phyloP scores from a whole-genome alignment of 495 filamentous ascomycete species.

The Hyaloscypha variabilis region DNA sequence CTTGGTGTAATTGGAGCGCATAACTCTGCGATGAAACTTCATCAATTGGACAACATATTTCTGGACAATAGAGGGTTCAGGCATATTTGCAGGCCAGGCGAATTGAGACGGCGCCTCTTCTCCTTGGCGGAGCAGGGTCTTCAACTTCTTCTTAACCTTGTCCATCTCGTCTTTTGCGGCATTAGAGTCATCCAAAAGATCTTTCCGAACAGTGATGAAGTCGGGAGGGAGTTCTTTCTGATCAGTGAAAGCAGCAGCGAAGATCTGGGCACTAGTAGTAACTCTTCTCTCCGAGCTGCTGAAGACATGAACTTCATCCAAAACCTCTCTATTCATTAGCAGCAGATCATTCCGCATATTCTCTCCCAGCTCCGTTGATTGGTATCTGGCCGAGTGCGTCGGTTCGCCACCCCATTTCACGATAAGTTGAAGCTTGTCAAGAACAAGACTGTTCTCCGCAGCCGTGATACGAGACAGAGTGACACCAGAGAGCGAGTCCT shows the following conservation, averaged over 20 bases:
- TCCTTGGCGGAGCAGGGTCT: constrained; percentile 84
- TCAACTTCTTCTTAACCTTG: constrained; percentile 98
- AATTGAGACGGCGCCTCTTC: constrained; percentile 89
- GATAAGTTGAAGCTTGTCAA: constrained; percentile 96
- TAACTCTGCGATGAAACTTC: constrained; percentile 93
- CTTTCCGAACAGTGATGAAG: constrained; percentile 86
- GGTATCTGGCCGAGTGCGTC: constrained; percentile 95
- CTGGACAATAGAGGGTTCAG: constrained; percentile 89
- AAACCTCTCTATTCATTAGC: constrained; percentile 86
- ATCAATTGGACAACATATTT: constrained; percentile 92
- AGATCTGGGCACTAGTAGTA: constrained; percentile 95
- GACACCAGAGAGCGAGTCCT: constrained; percentile 82
- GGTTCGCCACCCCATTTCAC: constrained; percentile 99
- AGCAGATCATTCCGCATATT: constrained; percentile 95
- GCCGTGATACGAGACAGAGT: constrained; percentile 90
- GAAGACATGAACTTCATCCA: constrained; percentile 90
- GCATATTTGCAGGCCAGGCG: constrained; percentile 94
- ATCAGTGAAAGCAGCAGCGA: constrained; percentile 86
- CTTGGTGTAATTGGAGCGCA: constrained; percentile 88
- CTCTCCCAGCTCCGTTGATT: constrained; percentile 89
- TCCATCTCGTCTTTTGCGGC: constrained; percentile 99
- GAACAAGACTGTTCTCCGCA: constrained; percentile 81
- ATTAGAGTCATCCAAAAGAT: constrained; percentile 95
- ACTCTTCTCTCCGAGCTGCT: constrained; percentile 94
- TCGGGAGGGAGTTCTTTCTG: constrained; percentile 83